Evolutionary conservation across 768 basidiomycete genomes (phyloP).

Genomic region (Suillus tomentosus): DNA sequence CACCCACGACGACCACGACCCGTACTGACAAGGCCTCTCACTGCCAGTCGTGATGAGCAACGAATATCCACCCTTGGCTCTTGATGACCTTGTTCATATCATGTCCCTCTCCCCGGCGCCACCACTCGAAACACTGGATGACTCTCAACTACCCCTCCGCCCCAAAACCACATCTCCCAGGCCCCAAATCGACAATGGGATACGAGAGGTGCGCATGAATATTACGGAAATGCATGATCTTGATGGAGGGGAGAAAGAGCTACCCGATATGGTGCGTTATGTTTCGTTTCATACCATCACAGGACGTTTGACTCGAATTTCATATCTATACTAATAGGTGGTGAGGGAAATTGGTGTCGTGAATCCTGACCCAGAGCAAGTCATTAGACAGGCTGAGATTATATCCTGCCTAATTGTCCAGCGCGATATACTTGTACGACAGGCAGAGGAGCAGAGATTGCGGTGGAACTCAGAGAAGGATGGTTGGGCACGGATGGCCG

Average conservation of each 20-base stretch:
- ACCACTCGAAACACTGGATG: conserved; percentile 17
- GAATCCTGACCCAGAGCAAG: conserved; percentile 45
- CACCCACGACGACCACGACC: conserved; percentile 13
- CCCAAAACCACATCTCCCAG: conserved; percentile 34
- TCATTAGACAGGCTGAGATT: conserved; percentile 61
- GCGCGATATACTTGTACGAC: conserved; percentile 55
- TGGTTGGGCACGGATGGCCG: conserved; percentile 66
- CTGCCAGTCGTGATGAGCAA: conserved; percentile 28
- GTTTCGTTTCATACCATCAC: conserved; percentile 16
- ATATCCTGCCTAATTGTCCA: conserved; percentile 60
- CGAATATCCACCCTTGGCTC: conserved; percentile 43
- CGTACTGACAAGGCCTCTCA: conserved; percentile 10
- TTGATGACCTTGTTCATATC: conserved; percentile 58
- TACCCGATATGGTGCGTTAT: conserved; percentile 57
- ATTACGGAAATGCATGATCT: conserved; percentile 45
- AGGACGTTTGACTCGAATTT: conserved; percentile 5
- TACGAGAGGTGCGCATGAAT: conserved; percentile 49
- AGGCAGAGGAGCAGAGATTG: conserved; percentile 57
- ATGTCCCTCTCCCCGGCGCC: conserved; percentile 54
- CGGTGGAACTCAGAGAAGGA: conserved; percentile 65
- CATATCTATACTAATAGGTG: conserved; percentile 36
- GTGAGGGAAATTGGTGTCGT: conserved; percentile 45
- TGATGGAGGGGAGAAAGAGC: conserved; percentile 49
- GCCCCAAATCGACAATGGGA: conserved; percentile 47
- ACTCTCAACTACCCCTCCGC: conserved; percentile 24